Conservation (phyloP, 768 basidiomycete genomes). For the Trametes gibbosa region DNA sequence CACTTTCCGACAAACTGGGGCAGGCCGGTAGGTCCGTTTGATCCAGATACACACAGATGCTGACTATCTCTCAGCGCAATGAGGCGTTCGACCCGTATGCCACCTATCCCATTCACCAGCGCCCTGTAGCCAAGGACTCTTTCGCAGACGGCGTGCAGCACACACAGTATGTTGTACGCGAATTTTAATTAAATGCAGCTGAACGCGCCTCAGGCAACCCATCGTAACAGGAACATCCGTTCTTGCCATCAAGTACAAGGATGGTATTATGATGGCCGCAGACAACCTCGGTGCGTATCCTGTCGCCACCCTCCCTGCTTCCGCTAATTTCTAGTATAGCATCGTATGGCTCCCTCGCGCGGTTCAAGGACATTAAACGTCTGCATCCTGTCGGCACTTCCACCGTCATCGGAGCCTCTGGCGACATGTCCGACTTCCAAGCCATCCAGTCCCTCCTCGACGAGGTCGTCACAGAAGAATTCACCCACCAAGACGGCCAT, state of each 20-base stretch:
- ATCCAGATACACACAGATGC: background rate
- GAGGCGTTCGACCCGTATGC: conserved; percentile 73
- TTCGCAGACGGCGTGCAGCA: conserved; percentile 69
- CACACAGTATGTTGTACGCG: conserved; percentile 62
- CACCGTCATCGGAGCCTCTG: conserved; percentile 88
- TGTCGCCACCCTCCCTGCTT: background rate
- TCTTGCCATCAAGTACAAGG: conserved; percentile 90
- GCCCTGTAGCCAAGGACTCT: conserved; percentile 46
- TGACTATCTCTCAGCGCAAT: conserved; percentile 49
- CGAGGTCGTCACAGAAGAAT: conserved; percentile 73
- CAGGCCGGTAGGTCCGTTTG: conserved; percentile 52
- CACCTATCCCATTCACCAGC: conserved; percentile 72
- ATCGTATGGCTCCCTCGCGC: conserved; percentile 95
- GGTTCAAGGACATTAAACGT: conserved; percentile 92
- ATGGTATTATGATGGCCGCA: conserved; percentile 97
- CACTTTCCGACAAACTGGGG: conserved; percentile 87
- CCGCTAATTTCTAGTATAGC: conserved; percentile 43
- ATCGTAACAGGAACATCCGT: conserved; percentile 98
- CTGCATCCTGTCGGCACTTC: conserved; percentile 79
- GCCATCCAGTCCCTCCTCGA: conserved; percentile 82
- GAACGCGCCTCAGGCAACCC: conserved; percentile 61
- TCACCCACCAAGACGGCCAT: conserved; percentile 80
- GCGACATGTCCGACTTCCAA: conserved; percentile 98
- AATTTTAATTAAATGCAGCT: background rate
- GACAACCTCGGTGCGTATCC: conserved; percentile 87